Conservation (phyloP, 352 stramenopile species). For the Globisporangium megalacanthum region DNA sequence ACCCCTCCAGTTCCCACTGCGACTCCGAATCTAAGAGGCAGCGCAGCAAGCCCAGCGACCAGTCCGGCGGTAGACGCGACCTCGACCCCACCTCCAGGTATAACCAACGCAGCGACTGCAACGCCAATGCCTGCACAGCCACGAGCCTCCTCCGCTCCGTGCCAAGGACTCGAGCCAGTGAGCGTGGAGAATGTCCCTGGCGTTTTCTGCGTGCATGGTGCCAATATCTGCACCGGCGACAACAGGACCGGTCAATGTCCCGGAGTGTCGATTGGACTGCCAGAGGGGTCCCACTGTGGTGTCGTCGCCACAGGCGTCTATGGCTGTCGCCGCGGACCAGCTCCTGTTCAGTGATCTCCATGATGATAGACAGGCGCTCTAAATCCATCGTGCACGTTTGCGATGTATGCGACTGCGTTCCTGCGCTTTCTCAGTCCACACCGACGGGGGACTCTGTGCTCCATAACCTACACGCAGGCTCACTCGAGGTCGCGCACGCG, state of each 20-base stretch:
- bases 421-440: too few relatives aligned
- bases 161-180: not conserved
- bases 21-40: too few relatives aligned
- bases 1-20: too few relatives aligned
- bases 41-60: too few relatives aligned
- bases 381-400: not conserved
- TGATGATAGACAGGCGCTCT: too few relatives aligned
- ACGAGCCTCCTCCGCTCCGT: not conserved
- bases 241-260: conserved; percentile 5
- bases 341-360: not conserved
- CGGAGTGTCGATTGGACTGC: conserved; percentile 3
- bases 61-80: too few relatives aligned
- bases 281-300: conserved; percentile 1
- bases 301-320: conserved; percentile 9
- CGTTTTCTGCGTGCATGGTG: conserved; percentile 8
- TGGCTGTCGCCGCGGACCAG: conserved; percentile 1
- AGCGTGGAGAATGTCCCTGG: conserved; percentile 12
- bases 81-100: not conserved
- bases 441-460: too few relatives aligned
- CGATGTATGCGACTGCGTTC: not conserved
- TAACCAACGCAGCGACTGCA: too few relatives aligned
- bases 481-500: too few relatives aligned
- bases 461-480: too few relatives aligned
- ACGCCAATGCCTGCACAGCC: not conserved
- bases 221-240: conserved; percentile 6